Evolutionary conservation across 129 eudicot species (phyloP).

Genomic region (Helianthus tuberosus): DNA sequence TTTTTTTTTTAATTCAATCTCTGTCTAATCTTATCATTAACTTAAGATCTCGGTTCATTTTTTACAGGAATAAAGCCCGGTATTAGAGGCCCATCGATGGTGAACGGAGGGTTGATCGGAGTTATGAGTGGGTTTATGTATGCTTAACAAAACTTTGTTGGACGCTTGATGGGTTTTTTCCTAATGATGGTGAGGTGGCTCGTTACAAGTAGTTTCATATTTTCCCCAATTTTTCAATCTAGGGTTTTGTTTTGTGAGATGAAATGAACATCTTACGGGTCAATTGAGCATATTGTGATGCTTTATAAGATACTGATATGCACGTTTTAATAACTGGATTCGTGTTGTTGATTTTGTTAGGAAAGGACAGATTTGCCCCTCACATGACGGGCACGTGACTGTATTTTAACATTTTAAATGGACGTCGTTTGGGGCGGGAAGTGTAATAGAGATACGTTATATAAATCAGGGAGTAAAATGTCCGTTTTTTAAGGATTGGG

Average conservation of each 20-base stretch:
- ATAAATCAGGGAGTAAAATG: no score
- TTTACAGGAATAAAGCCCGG: conserved; percentile 78
- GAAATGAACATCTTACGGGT: conserved; percentile 18
- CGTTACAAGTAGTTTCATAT: conserved; percentile 58
- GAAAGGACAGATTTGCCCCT: no score
- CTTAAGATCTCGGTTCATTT: not conserved
- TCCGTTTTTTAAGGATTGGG: no score
- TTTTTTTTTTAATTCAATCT: no score
- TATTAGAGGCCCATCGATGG: conserved; percentile 94
- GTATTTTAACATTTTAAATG: no score
- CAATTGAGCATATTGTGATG: conserved; percentile 9
- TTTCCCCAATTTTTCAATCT: conserved; percentile 25
- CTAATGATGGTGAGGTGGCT: conserved; percentile 93
- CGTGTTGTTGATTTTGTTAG: conserved; percentile 16
- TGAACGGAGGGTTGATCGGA: conserved; percentile 93
- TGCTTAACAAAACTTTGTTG: conserved; percentile 93
- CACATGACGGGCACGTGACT: no score
- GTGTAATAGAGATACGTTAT: no score
- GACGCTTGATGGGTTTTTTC: conserved; percentile 94
- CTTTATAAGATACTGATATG: conserved; percentile 10
- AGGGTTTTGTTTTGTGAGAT: conserved; percentile 36
- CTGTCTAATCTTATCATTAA: not conserved
- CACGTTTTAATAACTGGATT: conserved; percentile 33
- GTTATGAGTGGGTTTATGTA: conserved; percentile 97
- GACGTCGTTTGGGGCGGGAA: no score